Percentiles rank a stretch among this genome's conserved stretches.
Conservation (phyloP, 306 rosid species). For the Cicer yamashitae region DNA sequence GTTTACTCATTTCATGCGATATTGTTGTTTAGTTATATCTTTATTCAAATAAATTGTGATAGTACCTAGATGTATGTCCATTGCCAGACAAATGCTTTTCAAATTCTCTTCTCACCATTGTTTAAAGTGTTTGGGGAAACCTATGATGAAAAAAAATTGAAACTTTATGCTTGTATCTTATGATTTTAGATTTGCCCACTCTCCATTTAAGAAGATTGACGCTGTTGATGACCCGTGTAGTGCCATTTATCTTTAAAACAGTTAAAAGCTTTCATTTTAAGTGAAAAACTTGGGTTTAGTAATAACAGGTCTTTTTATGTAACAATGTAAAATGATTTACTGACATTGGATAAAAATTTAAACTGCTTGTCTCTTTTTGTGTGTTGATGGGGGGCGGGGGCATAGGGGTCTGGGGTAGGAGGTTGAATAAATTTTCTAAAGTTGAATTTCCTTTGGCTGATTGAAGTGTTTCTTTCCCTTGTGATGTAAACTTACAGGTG, state of each 20-base stretch:
- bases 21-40: not conserved
- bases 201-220: not conserved
- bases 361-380: conserved; percentile 1
- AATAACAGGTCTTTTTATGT: not conserved
- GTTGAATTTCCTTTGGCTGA: conserved; percentile 38
- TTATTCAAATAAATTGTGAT: not conserved
- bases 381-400: too few relatives aligned
- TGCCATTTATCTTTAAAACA: conserved; percentile 8
- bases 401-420: not conserved
- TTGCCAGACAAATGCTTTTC: not conserved
- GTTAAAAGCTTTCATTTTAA: conserved; percentile 14
- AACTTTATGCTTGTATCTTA: not conserved
- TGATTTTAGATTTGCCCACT: not conserved
- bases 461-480: conserved; percentile 7
- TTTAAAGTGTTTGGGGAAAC: conserved; percentile 3
- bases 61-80: conserved; percentile 28
- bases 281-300: not conserved
- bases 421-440: not conserved
- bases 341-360: not conserved
- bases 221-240: not conserved
- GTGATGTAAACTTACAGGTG: conserved; percentile 64
- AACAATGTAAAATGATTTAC: not conserved
- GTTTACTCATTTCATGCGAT: not conserved
- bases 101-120: not conserved
- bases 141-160: not conserved